Base-by-base conservation (phyloP, 1,139 yeast species). In the Meyerozyma smithsonii region DNA sequence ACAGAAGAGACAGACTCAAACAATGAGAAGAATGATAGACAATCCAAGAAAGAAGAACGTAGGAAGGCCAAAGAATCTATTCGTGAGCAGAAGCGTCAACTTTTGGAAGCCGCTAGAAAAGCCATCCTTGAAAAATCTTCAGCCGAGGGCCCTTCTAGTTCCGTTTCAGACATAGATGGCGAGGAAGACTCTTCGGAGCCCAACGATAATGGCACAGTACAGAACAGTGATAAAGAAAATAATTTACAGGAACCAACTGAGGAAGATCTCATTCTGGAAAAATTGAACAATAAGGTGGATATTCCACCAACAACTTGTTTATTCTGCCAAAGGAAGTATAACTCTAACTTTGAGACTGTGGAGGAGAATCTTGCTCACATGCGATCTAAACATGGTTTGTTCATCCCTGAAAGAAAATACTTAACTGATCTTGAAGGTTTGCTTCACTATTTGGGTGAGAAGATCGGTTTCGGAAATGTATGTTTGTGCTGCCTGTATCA, bases 401-500 rank as follows among this genome's bases (percentile, higher is more conserved):
- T 84, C 49, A 72, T 92, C 14, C 98, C 98, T 0, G 97, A 92
- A 59, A 68, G 72, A 43, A 74, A 75, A 20, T 92, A 77, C 55
- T 69, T 92, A 40, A 69, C 66, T 0, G 87, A 92, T 58, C 64
- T 78, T 40, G 72, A 68, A 33, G 98, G 97, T 0, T 69, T 92
- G 39, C 61, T 94, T 32, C 64, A 68, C 6, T 88, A 87, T 52
- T 64, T 94, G 43, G 88, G 85, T 19, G 95, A 89, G 50, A 84
- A 85, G 54, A 79, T 92, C 45, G 88, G 95, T 10, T 73, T 84
- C 36, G 97, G 97, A 35, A 83, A 85, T 52, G 79, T 85, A 51
- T 92, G 99, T 61, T 64, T 92, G 38, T 77, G 81, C 38, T 92
- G 99, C 61, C 70, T 71, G 37, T 94, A 83, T 59, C 89, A 87